A percentile compares a stretch with the other conserved stretches of the same genome.
Evolutionary conservation across 1,139 yeast species (phyloP).

Genomic region (Geotrichum europaeum): DNA sequence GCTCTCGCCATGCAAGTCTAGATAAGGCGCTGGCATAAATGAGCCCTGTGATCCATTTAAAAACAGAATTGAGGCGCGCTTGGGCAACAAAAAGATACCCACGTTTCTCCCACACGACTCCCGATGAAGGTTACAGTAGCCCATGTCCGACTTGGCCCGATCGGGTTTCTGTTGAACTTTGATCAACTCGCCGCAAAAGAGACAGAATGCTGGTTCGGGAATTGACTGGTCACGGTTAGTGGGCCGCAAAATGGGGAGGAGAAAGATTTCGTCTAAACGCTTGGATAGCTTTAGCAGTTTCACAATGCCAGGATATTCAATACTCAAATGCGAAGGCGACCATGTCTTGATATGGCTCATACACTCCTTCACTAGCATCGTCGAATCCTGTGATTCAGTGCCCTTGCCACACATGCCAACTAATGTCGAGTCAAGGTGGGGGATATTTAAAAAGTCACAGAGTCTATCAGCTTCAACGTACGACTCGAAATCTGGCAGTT

Average conservation of each 20-base stretch:
- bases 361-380: constrained; percentile 5
- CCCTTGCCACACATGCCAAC: constrained; percentile 16
- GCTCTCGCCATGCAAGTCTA: constrained; percentile 82
- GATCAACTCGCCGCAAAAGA: constrained; percentile 70
- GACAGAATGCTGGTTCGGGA: constrained; percentile 79
- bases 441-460: constrained; percentile 49
- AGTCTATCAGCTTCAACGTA: constrained; percentile 52
- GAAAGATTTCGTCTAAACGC: constrained; percentile 64
- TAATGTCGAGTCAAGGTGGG: constrained; percentile 36
- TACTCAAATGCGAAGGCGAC: background rate
- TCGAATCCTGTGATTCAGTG: constrained; percentile 2
- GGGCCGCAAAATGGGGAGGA: constrained; percentile 12
- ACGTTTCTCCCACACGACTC: constrained; percentile 52
- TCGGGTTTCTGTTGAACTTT: constrained; percentile 51
- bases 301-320: constrained; percentile 66
- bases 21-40: constrained; percentile 75
- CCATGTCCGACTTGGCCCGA: constrained; percentile 23
- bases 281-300: constrained; percentile 55
- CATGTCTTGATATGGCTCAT: constrained; percentile 4
- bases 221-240: constrained; percentile 29
- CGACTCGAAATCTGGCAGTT: constrained; percentile 32
- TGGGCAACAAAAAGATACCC: constrained; percentile 76
- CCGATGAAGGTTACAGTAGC: constrained; percentile 37
- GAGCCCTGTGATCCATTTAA: constrained; percentile 65
- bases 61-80: constrained; percentile 63